phyloP scores from a whole-genome alignment of 805 yeast genomes.

The Metschnikowia matae region DNA sequence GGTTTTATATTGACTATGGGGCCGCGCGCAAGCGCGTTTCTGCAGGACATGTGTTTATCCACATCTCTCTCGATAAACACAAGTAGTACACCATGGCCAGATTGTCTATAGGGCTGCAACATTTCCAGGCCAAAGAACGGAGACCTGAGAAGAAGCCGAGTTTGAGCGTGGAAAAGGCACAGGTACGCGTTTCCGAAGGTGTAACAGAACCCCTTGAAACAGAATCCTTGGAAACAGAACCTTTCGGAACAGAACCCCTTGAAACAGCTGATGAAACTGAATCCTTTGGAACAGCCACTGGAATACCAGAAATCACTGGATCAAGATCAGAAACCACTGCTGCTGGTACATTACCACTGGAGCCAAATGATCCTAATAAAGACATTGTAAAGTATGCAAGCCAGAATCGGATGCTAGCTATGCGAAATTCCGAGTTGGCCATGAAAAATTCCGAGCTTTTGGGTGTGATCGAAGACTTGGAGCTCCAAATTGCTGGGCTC shows the following conservation, averaged over 20 bases:
- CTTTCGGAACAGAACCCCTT: neutral
- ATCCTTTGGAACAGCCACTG: neutral
- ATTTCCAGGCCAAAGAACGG: slow-evolving; percentile 8
- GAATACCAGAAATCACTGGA: neutral
- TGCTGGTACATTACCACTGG: too few species aligned
- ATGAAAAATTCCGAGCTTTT: slow-evolving; percentile 52
- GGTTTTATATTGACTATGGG: neutral
- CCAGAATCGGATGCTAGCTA: slow-evolving; percentile 61
- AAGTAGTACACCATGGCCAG: slow-evolving; percentile 13
- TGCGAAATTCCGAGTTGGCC: slow-evolving; percentile 51
- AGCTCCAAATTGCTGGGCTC: slow-evolving; percentile 40
- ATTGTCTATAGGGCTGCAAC: slow-evolving; percentile 14
- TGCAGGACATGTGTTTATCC: slow-evolving; percentile 1
- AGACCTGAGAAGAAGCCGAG: neutral
- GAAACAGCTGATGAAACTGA: neutral
- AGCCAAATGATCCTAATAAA: neutral
- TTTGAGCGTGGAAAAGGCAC: neutral
- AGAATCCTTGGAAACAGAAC: neutral
- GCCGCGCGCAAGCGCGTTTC: slow-evolving; percentile 2
- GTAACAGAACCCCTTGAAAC: neutral
- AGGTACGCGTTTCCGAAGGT: neutral
- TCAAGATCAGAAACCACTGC: neutral
- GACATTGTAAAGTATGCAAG: slow-evolving; percentile 21
- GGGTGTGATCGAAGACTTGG: slow-evolving; percentile 43
- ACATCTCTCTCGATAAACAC: slow-evolving; percentile 1